A percentile compares a stretch with the other conserved stretches of the same genome.
These are phyloP conservation scores for Taiozyma onychis DNA, from an alignment of 1,139 yeast genomes.

Conservation along the genomic window DNA sequence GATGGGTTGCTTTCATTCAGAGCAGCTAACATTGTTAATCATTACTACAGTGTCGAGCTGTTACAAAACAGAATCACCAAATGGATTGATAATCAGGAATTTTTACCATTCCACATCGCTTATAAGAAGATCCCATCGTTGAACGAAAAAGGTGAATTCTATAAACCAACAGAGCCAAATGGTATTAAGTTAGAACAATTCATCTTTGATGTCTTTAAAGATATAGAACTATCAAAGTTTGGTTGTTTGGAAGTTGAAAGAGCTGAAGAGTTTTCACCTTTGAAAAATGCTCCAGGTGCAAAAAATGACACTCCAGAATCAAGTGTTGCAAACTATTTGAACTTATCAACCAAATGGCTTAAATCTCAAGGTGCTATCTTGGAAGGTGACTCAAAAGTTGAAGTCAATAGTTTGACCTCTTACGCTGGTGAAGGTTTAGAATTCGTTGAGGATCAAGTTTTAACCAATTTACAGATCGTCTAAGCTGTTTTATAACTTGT, in stretches of 20 bases:
- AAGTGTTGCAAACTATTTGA: conserved; percentile 60
- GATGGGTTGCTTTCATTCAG: conserved; percentile 64
- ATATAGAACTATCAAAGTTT: conserved; percentile 64
- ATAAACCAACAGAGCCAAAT: conserved; percentile 69
- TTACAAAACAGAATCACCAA: conserved; percentile 51
- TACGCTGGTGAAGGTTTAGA: conserved; percentile 84
- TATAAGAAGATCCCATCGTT: conserved; percentile 76
- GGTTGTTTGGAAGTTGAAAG: conserved; percentile 93
- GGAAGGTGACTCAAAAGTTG: conserved; percentile 49
- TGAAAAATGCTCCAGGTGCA: conserved; percentile 86
- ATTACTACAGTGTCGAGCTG: conserved; percentile 81
- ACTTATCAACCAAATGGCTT: conserved; percentile 76
- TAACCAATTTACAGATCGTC: conserved; percentile 29
- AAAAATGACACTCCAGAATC: conserved; percentile 81
- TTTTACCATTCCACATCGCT: conserved; percentile 90
- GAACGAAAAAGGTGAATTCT: conserved; percentile 42
- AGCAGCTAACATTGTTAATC: conserved; percentile 97
- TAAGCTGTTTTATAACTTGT: background rate
- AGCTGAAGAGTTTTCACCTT: conserved; percentile 81
- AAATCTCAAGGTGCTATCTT: conserved; percentile 58
- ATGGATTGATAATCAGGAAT: conserved; percentile 65
- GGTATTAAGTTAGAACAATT: conserved; percentile 96
- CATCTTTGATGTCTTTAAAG: conserved; percentile 92
- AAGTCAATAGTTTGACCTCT: conserved; percentile 68
- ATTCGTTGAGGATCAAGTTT: conserved; percentile 46